Base-by-base conservation (phyloP, 164 flowering plant species). In the Hamamelis virginiana region DNA sequence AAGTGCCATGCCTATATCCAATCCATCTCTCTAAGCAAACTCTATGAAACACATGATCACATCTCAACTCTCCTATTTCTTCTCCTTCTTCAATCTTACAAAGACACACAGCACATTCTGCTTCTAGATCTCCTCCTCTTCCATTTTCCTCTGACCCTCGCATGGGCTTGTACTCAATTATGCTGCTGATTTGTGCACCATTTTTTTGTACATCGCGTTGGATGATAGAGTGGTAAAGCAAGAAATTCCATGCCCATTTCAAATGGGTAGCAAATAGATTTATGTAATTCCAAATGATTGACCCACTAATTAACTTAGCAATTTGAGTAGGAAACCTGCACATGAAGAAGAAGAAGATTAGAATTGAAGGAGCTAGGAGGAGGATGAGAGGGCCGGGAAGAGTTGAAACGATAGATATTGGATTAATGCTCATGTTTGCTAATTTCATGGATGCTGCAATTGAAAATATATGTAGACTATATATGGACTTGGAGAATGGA, bases 21-120 rank as follows among this genome's bases (percentile, higher is more conserved):
- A 68, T 0, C 80, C 85, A 84, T 26, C 69, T 57, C 51, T 79
- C 83, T 28, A 83, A 70, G 58, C 87, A 83, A 8, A 8, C 72
- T 38, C 53, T 69, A 14, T 84, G 87, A 59, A 79, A 84, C 10
- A 74, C 0, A 65, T 84, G 87, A 13, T 51, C 13, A 43, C 85
- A 84, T 25, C 75, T 72, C 68, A 84, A 66, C 46, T 74, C 80
- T 47, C 69, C 63, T 0, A 73, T 59, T 61, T 80, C 85, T 1
- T 84, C 83, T 16, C 74, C 84, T 60, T 72, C 75, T 9, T 69
- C 76, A 59, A 81, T 43, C 60, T 71, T 38, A 55, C 75, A 53
- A 14, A 84, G 69, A 16, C 83, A 81, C 33, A 81, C 74, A 0
- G 83, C 72, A 59, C 83, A 81, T 4, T 79, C 77, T 1, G 9